A percentile compares a stretch with the other conserved stretches of the same genome.
These are phyloP conservation scores for Suillus plorans DNA, from an alignment of 768 basidiomycete species.

Conservation along the genomic window DNA sequence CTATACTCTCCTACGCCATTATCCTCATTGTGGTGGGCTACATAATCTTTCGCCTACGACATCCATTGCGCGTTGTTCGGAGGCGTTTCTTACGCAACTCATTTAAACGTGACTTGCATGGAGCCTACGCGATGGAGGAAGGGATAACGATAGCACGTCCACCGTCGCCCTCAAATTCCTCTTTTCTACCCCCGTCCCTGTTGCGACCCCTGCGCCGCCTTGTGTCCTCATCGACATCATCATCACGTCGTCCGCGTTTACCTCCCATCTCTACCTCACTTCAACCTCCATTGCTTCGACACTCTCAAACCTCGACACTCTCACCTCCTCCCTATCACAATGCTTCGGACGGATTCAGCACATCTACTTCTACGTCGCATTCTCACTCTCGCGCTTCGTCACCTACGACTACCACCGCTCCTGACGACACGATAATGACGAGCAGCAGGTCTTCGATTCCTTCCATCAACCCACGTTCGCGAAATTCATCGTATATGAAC, in stretches of 20 bases:
- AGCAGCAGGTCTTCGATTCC: constrained; percentile 41
- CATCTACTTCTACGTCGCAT: constrained; percentile 32
- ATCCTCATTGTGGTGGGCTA: constrained; percentile 43
- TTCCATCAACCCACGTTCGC: constrained; percentile 51
- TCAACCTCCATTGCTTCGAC: constrained; percentile 2
- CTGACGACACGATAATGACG: constrained; percentile 18
- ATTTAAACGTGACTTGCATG: constrained; percentile 31
- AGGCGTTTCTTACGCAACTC: constrained; percentile 44
- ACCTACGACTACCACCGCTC: constrained; percentile 20
- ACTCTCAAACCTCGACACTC: constrained; percentile 9
- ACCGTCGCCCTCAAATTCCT: constrained; percentile 18
- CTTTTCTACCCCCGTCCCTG: constrained; percentile 22
- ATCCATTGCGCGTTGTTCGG: constrained; percentile 46
- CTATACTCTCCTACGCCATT: constrained; percentile 56
- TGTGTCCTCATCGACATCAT: constrained; percentile 15
- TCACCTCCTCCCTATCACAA: constrained; percentile 21
- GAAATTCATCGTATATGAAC: constrained; percentile 67
- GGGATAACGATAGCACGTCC: constrained; percentile 18
- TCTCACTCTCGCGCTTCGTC: constrained; percentile 33
- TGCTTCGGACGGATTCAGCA: constrained; percentile 24
- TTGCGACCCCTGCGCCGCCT: constrained; percentile 30
- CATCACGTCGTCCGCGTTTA: constrained; percentile 24
- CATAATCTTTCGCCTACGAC: constrained; percentile 57
- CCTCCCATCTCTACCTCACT: constrained; percentile 18
- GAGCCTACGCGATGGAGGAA: constrained; percentile 51